Evolutionary conservation across 78 protist genomes (phyloP), one percentile per base, ranked within the genome.

Genomic region (Bigelowiella natans): DNA sequence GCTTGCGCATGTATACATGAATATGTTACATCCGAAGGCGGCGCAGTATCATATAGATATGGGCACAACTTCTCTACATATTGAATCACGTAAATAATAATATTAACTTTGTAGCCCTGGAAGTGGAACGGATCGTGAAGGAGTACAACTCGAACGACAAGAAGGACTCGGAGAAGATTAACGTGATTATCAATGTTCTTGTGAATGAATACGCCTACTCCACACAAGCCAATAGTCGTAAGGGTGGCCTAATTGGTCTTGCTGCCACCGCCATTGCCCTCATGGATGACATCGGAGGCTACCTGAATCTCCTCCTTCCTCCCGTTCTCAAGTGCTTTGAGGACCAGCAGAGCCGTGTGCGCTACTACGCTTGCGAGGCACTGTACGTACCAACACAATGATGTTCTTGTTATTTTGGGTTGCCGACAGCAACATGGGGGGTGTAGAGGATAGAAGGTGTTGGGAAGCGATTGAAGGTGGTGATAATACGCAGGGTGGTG

Each of bases 361-460:
- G 99, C 26, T 98, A 96, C 94, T 96, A 95, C 89, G 98, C 98
- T 1, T 96, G 97, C 88, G 99, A 98, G 90, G 87, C 97, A 11
- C 83, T 98, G 85, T 97, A 95, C 93, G n/a, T n/a, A n/a, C n/a
- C n/a, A n/a, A n/a, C n/a, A n/a, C n/a, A n/a, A 98, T n/a, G n/a
- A n/a, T n/a, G n/a, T n/a, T n/a, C n/a, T n/a, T n/a, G n/a, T n/a
- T n/a, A n/a, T n/a, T n/a, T n/a, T n/a, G n/a, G n/a, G n/a, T n/a
- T n/a, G n/a, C n/a, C n/a, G n/a, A n/a, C n/a, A n/a, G n/a, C n/a
- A n/a, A n/a, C n/a, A n/a, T n/a, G n/a, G n/a, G n/a, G n/a, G n/a
- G n/a, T n/a, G n/a, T n/a, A n/a, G n/a, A n/a, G n/a, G n/a, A n/a
- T n/a, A n/a, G n/a, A n/a, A n/a, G n/a, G n/a, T n/a, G n/a, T n/a